Conservation (phyloP, 805 yeast species). For the Kodamaea fukazawae region DNA sequence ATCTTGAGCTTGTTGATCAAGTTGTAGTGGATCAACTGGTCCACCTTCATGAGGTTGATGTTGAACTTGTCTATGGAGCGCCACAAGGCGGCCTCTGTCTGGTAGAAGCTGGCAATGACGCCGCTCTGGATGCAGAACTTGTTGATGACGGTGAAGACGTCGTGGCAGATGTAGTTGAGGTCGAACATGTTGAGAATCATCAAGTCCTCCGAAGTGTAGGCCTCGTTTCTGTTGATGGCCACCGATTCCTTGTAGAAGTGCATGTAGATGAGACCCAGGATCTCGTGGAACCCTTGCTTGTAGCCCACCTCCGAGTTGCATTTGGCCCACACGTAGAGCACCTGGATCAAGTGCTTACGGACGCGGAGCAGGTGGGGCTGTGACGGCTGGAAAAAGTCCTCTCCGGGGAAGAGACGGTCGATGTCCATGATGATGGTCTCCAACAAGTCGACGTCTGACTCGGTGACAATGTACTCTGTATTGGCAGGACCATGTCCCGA, state of each 20-base stretch:
- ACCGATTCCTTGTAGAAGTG: conserved; percentile 38
- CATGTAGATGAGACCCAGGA: conserved; percentile 47
- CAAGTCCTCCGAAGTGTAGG: conserved; percentile 25
- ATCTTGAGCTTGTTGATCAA: conserved; percentile 42
- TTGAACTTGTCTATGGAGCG: conserved; percentile 49
- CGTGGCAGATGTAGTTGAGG: conserved; percentile 36
- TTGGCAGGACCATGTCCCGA: conserved; percentile 5
- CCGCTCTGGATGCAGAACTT: conserved; percentile 42
- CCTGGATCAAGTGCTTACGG: conserved; percentile 36
- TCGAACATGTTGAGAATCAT: conserved; percentile 41
- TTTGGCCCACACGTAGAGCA: conserved; percentile 50
- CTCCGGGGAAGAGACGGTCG: conserved; percentile 52
- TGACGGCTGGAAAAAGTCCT: conserved; percentile 25
- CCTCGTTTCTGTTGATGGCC: conserved; percentile 7
- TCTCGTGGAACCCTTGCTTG: conserved; percentile 55
- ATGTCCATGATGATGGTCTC: conserved; percentile 48
- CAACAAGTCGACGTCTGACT: conserved; percentile 40
- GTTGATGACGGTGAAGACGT: conserved; percentile 43
- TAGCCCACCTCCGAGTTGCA: conserved; percentile 44
- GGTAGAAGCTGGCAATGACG: conserved; percentile 31
- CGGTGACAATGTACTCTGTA: conserved; percentile 2
- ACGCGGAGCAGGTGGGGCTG: conserved; percentile 15
- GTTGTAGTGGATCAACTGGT: conserved; percentile 46
- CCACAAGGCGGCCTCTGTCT: conserved; percentile 41
- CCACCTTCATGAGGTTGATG: conserved; percentile 47